Percentiles rank a stretch among this genome's conserved stretches.
Conservation (phyloP, 495 filamentous ascomycete genomes). For the Chaetomium fimeti region DNA sequence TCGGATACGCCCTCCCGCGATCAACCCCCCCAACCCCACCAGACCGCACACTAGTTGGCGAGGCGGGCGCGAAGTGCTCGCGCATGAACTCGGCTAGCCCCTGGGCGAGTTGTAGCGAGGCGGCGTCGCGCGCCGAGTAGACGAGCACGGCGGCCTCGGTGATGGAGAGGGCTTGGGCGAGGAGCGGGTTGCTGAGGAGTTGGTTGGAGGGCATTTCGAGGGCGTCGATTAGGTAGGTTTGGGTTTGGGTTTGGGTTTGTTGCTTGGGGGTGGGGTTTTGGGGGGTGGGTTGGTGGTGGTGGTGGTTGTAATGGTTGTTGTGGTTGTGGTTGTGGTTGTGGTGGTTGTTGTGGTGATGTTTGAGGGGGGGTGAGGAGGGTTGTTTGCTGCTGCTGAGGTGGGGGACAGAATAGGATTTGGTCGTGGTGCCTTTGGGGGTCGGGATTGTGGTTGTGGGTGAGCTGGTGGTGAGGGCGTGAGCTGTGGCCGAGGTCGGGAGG, state of each 20-base stretch:
- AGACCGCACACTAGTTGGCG: no score
- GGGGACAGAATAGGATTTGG: neutral
- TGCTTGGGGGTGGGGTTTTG: neutral
- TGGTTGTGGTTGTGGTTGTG: neutral
- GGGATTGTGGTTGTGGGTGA: neutral
- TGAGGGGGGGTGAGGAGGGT: no score
- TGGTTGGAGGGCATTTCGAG: slow-evolving; percentile 42
- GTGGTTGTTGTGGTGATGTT: no score
- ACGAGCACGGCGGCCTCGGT: slow-evolving; percentile 45
- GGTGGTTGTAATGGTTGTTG: neutral
- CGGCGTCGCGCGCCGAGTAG: slow-evolving; percentile 39
- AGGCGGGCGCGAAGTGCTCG: slow-evolving; percentile 25
- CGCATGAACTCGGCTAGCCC: slow-evolving; percentile 36
- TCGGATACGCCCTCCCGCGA: slow-evolving; percentile 24
- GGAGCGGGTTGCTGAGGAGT: slow-evolving; percentile 34
- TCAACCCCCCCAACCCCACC: neutral
- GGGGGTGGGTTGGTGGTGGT: neutral
- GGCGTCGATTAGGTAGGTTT: slow-evolving; percentile 39
- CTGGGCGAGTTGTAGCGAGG: slow-evolving; percentile 35
- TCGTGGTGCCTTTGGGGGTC: neutral
- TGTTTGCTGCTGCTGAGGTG: neutral
- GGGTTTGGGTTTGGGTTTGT: neutral
- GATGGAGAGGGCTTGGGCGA: slow-evolving; percentile 40
- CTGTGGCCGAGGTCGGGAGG: neutral
- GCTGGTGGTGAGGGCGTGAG: neutral